Evolutionary conservation across 1,284 basidiomycete species (phyloP).

Genomic region (Tranzscheliella williamsii): DNA sequence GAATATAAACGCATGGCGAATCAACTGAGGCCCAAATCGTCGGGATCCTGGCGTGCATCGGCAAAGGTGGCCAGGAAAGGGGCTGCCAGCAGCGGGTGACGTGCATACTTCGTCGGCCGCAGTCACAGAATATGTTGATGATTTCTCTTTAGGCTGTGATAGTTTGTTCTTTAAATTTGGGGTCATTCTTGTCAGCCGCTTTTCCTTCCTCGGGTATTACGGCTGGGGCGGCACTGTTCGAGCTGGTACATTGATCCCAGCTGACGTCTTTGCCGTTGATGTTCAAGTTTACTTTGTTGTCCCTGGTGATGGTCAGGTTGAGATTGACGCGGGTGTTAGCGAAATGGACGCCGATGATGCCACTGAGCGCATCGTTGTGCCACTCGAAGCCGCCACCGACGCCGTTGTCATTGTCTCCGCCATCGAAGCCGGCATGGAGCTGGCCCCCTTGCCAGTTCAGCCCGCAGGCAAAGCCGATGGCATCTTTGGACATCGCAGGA

Average conservation of each 20-base stretch:
- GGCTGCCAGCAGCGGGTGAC: no score
- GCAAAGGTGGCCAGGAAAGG: no score
- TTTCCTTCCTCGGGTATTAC: no score
- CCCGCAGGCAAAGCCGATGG: conserved; percentile 19
- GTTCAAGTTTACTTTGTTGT: conserved; percentile 8
- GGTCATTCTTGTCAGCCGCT: no score
- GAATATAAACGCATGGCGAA: no score
- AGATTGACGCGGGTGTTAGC: conserved; percentile 4
- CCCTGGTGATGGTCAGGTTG: conserved; percentile 10
- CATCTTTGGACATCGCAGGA: conserved; percentile 2
- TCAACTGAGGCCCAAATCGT: no score
- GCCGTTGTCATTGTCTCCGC: conserved; percentile 10
- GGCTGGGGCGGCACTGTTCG: no score
- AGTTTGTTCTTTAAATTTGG: no score
- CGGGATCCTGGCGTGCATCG: no score
- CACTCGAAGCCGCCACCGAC: conserved; percentile 19
- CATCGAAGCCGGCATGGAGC: conserved; percentile 17
- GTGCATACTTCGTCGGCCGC: no score
- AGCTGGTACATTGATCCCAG: conserved; percentile 5
- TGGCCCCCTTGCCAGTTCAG: conserved; percentile 12
- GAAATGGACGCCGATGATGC: conserved; percentile 8
- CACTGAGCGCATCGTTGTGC: conserved; percentile 1
- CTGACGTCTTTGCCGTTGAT: conserved; percentile 10
- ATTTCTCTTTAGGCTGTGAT: no score
- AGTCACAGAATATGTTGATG: no score